Evolutionary conservation across 345 rosid genomes (phyloP).

Genomic region (Citrus reticulata): DNA sequence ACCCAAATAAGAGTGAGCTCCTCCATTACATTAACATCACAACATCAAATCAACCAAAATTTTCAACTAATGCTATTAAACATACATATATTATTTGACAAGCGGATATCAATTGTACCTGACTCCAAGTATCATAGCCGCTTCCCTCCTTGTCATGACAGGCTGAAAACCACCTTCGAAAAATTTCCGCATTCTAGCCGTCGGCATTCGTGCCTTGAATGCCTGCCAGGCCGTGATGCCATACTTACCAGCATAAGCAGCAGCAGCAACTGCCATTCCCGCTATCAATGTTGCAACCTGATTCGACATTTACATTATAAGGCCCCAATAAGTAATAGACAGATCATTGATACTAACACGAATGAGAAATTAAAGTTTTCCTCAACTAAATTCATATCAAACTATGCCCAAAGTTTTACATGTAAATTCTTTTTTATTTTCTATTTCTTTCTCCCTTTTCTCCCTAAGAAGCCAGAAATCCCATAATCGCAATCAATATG

Average conservation of each 20-base stretch:
- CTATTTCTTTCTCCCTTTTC: too few relatives aligned
- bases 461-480: too few relatives aligned
- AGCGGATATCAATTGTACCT: constrained; percentile 38
- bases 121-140: constrained; percentile 82
- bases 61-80: background rate
- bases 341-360: background rate
- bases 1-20: background rate
- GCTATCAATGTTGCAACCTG: constrained; percentile 74
- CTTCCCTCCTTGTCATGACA: constrained; percentile 71
- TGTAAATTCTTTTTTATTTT: too few relatives aligned
- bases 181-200: constrained; percentile 47
- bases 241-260: constrained; percentile 74
- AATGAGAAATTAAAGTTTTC: background rate
- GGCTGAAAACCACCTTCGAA: constrained; percentile 83
- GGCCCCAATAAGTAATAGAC: background rate
- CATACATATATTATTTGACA: background rate
- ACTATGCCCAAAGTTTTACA: background rate
- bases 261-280: constrained; percentile 77
- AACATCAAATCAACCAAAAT: background rate
- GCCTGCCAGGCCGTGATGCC: constrained; percentile 87
- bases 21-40: background rate
- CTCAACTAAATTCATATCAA: background rate
- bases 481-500: background rate
- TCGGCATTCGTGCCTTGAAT: constrained; percentile 66
- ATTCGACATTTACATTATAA: background rate